Conservation (phyloP, 768 basidiomycete species). For the Rubroboletus pulcherrimus region DNA sequence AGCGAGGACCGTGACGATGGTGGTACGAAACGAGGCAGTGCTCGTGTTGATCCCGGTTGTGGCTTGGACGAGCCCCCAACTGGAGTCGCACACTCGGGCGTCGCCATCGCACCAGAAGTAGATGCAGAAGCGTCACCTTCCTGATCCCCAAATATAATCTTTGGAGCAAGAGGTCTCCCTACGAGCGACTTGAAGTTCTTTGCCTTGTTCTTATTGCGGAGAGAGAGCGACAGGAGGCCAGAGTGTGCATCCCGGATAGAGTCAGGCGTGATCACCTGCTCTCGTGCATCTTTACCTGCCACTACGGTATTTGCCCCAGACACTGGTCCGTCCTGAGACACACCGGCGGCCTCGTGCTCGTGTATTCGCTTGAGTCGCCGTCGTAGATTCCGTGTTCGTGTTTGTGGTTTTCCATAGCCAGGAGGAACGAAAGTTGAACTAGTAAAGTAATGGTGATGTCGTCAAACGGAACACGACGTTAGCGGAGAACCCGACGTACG, state of each 20-base stretch:
- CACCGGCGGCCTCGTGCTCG: conserved; percentile 19
- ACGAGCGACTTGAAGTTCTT: conserved; percentile 60
- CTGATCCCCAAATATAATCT: conserved; percentile 49
- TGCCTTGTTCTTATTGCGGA: conserved; percentile 74
- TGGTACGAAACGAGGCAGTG: conserved; percentile 44
- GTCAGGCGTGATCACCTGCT: neutral
- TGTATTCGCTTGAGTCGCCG: conserved; percentile 44
- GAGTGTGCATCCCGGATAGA: conserved; percentile 14
- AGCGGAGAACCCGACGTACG: conserved; percentile 3
- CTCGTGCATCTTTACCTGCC: neutral
- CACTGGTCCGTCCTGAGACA: conserved; percentile 22
- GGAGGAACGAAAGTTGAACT: conserved; percentile 43
- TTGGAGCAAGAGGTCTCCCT: conserved; percentile 39
- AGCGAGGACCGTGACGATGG: conserved; percentile 60
- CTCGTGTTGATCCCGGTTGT: neutral
- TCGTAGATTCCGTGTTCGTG: conserved; percentile 56
- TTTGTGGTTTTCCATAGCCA: conserved; percentile 55
- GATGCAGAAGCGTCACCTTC: conserved; percentile 1
- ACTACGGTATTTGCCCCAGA: conserved; percentile 42
- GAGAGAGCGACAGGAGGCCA: conserved; percentile 41
- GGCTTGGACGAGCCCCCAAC: too few relatives aligned
- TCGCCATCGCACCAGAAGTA: neutral
- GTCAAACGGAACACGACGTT: neutral
- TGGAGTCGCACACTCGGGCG: neutral
- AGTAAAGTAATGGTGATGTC: neutral